These are phyloP conservation scores for Kondoa subrosea DNA, from an alignment of 768 basidiomycete genomes.

Conservation along the genomic window DNA sequence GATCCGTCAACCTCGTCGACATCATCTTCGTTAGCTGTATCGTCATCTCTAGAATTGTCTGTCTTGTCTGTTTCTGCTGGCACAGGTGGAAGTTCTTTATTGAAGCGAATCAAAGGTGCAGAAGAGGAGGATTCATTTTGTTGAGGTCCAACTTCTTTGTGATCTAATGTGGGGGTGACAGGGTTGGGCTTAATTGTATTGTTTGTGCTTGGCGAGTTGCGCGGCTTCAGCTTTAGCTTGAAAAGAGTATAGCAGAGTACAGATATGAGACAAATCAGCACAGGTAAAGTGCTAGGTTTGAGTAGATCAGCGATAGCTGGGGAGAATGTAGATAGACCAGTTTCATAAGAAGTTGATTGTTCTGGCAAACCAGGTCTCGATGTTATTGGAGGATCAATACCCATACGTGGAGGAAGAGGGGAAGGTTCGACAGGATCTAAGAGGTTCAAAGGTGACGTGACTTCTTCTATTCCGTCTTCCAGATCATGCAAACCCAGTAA, in stretches of 20 bases:
- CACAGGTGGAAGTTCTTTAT: constrained; percentile 10
- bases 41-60: constrained; percentile 29
- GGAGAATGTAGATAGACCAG: not conserved
- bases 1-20: constrained; percentile 22
- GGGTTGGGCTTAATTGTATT: no score
- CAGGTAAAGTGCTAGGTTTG: not conserved
- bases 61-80: constrained; percentile 23
- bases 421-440: not conserved
- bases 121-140: no score
- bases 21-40: constrained; percentile 30
- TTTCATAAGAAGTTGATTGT: not conserved
- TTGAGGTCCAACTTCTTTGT: no score
- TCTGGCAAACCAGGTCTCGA: not conserved
- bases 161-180: no score
- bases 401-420: not conserved
- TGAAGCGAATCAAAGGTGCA: no score
- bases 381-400: not conserved
- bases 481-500: constrained; percentile 12
- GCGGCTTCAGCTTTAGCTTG: not conserved
- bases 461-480: not conserved
- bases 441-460: not conserved
- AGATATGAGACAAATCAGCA: not conserved
- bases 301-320: not conserved
- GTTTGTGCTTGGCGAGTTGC: no score
- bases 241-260: not conserved